These are phyloP conservation scores for Citeromyces hawaiiensis DNA, from an alignment of 1,139 yeast species.

Conservation along the genomic window DNA sequence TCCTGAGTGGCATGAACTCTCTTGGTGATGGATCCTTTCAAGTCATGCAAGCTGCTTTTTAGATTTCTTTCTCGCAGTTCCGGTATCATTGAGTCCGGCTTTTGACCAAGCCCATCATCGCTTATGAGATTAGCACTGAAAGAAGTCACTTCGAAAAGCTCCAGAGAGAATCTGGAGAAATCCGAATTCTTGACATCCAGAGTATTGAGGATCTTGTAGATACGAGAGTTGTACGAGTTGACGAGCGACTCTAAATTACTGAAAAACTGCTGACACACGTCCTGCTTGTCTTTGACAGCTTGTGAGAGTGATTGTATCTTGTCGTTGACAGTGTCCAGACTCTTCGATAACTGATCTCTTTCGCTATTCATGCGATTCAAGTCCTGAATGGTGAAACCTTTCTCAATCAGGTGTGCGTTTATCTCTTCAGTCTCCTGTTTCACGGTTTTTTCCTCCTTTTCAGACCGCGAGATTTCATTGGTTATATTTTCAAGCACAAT, in stretches of 20 bases:
- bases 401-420: conserved; percentile 32
- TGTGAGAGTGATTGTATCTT: conserved; percentile 24
- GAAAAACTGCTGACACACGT: conserved; percentile 29
- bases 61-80: conserved; percentile 12
- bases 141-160: conserved; percentile 1
- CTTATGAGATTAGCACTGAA: conserved; percentile 3
- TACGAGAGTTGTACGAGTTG: conserved; percentile 40
- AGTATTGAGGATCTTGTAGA: conserved; percentile 26
- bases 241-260: conserved; percentile 38
- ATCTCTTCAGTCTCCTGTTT: conserved; percentile 31
- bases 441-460: conserved; percentile 26
- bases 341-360: conserved; percentile 40
- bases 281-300: conserved; percentile 30
- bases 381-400: conserved; percentile 47
- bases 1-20: conserved; percentile 43
- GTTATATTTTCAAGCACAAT: conserved; percentile 39
- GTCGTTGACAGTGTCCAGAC: conserved; percentile 35
- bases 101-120: conserved; percentile 20
- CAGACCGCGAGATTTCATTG: conserved; percentile 36
- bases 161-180: conserved; percentile 3
- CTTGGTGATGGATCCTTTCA: conserved; percentile 33
- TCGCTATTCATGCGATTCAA: conserved; percentile 52
- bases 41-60: conserved; percentile 24
- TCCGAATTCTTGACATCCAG: conserved; percentile 8
- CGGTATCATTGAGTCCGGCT: conserved; percentile 21